Evolutionary conservation across 257 asterid genomes (phyloP).

Genomic region (Phtheirospermum japonicum): DNA sequence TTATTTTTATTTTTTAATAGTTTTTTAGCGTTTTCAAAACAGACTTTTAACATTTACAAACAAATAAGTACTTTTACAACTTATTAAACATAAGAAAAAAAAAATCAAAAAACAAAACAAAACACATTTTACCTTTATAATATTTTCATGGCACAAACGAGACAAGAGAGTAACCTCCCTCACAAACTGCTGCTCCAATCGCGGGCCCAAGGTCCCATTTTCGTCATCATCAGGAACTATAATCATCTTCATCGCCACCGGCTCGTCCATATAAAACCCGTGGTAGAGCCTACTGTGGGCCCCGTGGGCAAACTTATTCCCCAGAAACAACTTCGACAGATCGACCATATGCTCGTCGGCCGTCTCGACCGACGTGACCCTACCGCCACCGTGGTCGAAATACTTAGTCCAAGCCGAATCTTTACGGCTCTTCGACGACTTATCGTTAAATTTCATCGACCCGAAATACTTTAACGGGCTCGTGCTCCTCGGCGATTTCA

Average conservation of each 20-base stretch:
- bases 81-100: neutral
- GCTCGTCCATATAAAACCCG: slow-evolving; percentile 53
- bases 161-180: slow-evolving; percentile 68
- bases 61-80: no score
- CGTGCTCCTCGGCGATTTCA: neutral
- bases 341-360: slow-evolving; percentile 51
- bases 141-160: slow-evolving; percentile 60
- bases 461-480: slow-evolving; percentile 49
- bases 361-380: slow-evolving; percentile 60
- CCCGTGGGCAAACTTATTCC: slow-evolving; percentile 63
- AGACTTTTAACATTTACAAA: no score
- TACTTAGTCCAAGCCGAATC: slow-evolving; percentile 65
- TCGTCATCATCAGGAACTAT: slow-evolving; percentile 67
- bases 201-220: slow-evolving; percentile 44
- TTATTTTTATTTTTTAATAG: no score
- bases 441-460: slow-evolving; percentile 46
- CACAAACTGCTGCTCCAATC: slow-evolving; percentile 60
- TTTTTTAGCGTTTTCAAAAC: no score
- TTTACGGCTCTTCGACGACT: slow-evolving; percentile 41
- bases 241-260: slow-evolving; percentile 64
- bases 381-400: slow-evolving; percentile 68
- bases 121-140: slow-evolving; percentile 45
- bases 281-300: slow-evolving; percentile 67
- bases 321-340: slow-evolving; percentile 56
- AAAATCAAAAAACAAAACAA: neutral